A percentile compares a stretch with the other conserved stretches of the same genome.
These are phyloP conservation scores for Nakaseomyces sp. DNA, from an alignment of 1,139 yeast species.

Conservation along the genomic window DNA sequence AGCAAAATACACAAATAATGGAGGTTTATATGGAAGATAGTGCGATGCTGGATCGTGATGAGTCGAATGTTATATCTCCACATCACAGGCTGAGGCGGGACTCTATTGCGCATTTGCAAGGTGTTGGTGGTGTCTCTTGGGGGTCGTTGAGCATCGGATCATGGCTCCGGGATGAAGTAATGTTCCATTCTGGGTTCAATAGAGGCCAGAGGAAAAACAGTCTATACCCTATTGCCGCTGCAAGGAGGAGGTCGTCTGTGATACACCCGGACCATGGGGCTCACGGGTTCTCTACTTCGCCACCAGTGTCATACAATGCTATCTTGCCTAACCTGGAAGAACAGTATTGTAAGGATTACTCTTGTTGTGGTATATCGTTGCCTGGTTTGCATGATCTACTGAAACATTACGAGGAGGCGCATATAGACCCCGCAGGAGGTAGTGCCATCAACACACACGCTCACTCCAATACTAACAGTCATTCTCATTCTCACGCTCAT, in stretches of 20 bases:
- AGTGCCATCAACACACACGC: too few relatives aligned
- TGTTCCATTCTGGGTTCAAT: constrained; percentile 29
- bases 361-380: constrained; percentile 86
- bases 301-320: constrained; percentile 6
- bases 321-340: constrained; percentile 86
- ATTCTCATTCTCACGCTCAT: too few relatives aligned
- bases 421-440: constrained; percentile 36
- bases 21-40: constrained; percentile 4
- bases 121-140: constrained; percentile 97
- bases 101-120: constrained; percentile 89
- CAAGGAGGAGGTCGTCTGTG: constrained; percentile 1
- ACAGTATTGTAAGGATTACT: constrained; percentile 90
- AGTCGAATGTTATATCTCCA: neutral
- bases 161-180: constrained; percentile 91
- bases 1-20: neutral
- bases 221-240: neutral
- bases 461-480: too few relatives aligned
- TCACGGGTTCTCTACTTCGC: constrained; percentile 5
- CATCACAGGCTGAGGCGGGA: constrained; percentile 51
- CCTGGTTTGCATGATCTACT: constrained; percentile 90
- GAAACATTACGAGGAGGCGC: constrained; percentile 94
- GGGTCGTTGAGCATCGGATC: constrained; percentile 92
- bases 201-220: constrained; percentile 2
- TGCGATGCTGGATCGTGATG: neutral
- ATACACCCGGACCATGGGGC: constrained; percentile 1